These are phyloP conservation scores for Macrophomina pseudophaseolina DNA, from an alignment of 2,329 filamentous ascomycete species.

Conservation along the genomic window DNA sequence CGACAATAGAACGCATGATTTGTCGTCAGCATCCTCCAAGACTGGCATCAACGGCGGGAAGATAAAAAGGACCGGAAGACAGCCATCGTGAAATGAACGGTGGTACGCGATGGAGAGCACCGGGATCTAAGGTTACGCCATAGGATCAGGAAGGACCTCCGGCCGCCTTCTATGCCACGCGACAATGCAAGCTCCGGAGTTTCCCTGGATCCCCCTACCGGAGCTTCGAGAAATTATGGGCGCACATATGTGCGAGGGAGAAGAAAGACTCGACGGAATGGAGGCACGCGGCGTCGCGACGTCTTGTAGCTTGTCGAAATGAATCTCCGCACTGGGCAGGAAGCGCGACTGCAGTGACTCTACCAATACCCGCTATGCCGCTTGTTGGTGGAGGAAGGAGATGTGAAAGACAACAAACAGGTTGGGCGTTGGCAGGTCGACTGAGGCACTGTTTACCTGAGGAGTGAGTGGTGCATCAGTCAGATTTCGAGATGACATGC, in stretches of 20 bases:
- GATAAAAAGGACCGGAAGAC: neutral
- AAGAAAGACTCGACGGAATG: neutral
- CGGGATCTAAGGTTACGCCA: neutral
- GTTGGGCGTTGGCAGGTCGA: slow-evolving; percentile 3
- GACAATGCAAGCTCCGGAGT: neutral
- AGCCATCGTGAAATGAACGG: neutral
- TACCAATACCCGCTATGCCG: neutral
- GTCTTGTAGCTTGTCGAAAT: neutral
- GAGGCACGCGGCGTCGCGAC: neutral
- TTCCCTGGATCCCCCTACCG: neutral
- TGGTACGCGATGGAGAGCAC: neutral
- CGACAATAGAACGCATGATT: no score
- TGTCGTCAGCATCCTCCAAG: no score
- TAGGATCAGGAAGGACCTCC: neutral
- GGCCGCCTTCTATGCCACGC: neutral
- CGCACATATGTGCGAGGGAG: no score
- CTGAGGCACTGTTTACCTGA: no score
- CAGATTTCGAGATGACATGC: slow-evolving; percentile 4
- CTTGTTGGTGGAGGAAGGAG: neutral
- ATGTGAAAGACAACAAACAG: slow-evolving; percentile 7
- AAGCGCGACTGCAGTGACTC: neutral
- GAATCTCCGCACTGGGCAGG: neutral
- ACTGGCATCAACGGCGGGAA: neutral
- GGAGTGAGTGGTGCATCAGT: neutral
- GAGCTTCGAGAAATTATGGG: no score